Evolutionary conservation across 1,139 yeast genomes (phyloP), one percentile per base, ranked within the genome.

Genomic region (Citeromyces hawaiiensis): DNA sequence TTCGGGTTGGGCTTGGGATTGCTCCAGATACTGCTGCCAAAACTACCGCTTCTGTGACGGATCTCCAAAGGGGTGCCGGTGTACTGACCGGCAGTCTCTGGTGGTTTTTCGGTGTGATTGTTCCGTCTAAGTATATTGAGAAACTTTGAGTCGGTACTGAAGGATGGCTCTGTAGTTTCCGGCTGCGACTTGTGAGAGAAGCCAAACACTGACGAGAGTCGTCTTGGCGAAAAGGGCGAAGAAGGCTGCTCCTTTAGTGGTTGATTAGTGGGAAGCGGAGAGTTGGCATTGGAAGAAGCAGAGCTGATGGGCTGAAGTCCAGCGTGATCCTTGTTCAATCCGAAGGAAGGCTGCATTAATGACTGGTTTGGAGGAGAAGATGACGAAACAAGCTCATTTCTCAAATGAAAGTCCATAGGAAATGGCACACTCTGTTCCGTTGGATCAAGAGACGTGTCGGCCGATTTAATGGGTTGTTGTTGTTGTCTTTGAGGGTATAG

Each of bases 21-120:
- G 36, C 52, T 53, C 59, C 59, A 55, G 35, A 55, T 55, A 39
- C 58, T 54, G 8, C 57, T 53, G 1, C 59, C 56, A 45, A 53
- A 52, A 44, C 57, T 53, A 1, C 53, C 47, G 39, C 57, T 54
- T 41, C 59, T 45, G 6, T 44, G 55, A 32, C 56, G 42, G 19
- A 5, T 33, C 13, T 33, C 19, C n/a, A 33, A 17, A 14, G 35
- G n/a, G 15, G 21, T 19, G 7, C 21, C 21, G 21, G 21, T 19
- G 21, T 19, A 19, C 21, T 19, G 21, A 7, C 7, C 7, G 7
- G 21, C 7, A 5, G 21, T 4, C 21, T 19, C 21, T 19, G 21
- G 21, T 19, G 21, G 21, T 19, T 19, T 19, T 19, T 19, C 21
- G 4, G 21, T 19, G 7, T 19, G 4, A 7, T 19, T 19, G 21